Evolutionary conservation across 192 early-diverging fungal species (phyloP).

Genomic region (Backusella luteola): DNA sequence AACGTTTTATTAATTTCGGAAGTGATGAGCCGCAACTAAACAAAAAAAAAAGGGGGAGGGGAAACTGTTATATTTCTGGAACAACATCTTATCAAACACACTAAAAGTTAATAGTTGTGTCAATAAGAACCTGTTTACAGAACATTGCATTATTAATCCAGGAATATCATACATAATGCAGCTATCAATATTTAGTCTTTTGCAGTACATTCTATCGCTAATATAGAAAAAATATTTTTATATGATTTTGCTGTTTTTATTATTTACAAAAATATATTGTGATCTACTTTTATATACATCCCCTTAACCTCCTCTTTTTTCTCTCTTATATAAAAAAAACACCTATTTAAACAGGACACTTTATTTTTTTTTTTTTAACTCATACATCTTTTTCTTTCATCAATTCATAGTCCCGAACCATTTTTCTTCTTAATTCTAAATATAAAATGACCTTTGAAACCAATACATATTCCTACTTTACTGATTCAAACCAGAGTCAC

Average conservation of each 20-base stretch:
- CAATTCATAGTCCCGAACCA: neutral
- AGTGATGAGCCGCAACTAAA: neutral
- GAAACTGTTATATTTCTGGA: neutral
- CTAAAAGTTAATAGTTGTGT: neutral
- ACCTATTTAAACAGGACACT: too few relatives aligned
- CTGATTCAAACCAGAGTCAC: neutral
- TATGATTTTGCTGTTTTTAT: neutral
- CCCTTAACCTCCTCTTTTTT: slow-evolving; percentile 1
- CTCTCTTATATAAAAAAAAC: neutral
- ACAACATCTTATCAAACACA: neutral
- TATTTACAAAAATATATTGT: neutral
- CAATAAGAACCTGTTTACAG: neutral
- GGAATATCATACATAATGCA: slow-evolving; percentile 2
- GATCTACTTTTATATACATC: neutral
- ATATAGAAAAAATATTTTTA: neutral
- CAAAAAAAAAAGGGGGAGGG: neutral
- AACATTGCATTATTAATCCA: neutral
- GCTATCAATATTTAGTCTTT: neutral
- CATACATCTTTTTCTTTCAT: neutral
- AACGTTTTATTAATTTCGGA: neutral
- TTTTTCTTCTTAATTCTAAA: neutral
- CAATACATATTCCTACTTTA: neutral
- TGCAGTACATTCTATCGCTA: neutral
- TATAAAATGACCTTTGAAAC: neutral
- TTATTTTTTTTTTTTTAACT: neutral